Evolutionary conservation across 192 early-diverging fungal genomes (phyloP).

Genomic region (Funneliformis mosseae): DNA sequence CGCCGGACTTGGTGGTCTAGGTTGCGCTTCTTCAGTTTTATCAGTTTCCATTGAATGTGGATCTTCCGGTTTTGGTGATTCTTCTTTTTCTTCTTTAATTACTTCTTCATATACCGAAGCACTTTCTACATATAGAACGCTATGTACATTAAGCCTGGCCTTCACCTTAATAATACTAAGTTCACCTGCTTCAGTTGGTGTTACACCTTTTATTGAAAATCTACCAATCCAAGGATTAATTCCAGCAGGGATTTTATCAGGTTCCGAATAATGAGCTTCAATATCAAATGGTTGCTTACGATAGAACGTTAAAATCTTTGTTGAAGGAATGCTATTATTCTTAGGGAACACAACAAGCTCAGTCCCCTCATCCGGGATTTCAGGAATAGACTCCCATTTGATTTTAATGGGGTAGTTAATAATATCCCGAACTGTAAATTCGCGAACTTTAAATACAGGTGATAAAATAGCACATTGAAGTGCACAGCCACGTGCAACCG

Average conservation of each 20-base stretch:
- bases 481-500: conserved; percentile 93
- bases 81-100: conserved; percentile 76
- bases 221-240: conserved; percentile 80
- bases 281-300: conserved; percentile 83
- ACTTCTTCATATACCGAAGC: conserved; percentile 90
- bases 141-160: conserved; percentile 84
- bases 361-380: conserved; percentile 66
- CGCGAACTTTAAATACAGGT: conserved; percentile 97
- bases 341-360: conserved; percentile 85
- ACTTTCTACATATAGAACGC: conserved; percentile 76
- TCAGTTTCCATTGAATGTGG: conserved; percentile 30
- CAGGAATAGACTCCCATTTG: conserved; percentile 78
- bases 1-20: conserved; percentile 39
- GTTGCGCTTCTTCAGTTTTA: not conserved
- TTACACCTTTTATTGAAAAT: conserved; percentile 85
- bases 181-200: conserved; percentile 61
- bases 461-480: conserved; percentile 97
- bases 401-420: conserved; percentile 88
- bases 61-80: conserved; percentile 4
- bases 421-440: conserved; percentile 91
- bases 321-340: conserved; percentile 84
- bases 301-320: conserved; percentile 92
- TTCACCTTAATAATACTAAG: conserved; percentile 89
- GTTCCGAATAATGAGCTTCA: conserved; percentile 75
- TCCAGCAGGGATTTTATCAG: conserved; percentile 73